Base-by-base conservation (phyloP, 805 yeast species). In the Candida maris region DNA sequence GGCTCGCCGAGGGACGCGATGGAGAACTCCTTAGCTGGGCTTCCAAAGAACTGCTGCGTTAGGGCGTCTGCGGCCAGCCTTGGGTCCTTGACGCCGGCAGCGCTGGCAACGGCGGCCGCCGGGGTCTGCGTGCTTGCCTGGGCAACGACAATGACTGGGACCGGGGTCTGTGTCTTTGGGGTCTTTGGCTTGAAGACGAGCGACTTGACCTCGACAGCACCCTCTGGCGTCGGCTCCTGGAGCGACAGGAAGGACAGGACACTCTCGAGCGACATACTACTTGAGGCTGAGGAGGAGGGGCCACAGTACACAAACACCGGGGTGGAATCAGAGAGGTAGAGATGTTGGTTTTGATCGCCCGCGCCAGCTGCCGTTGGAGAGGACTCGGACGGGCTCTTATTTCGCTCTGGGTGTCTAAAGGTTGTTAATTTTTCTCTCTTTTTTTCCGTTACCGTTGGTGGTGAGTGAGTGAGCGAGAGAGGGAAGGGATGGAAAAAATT, bases 181-280 rank as follows among this genome's bases (percentile, higher is more conserved):
- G 95, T 85, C 66, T 87, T 87, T 51, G 95, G 95, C 66, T 87
- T 87, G 75, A 87, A 87, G 19, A 87, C 88, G 44, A 87, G 68
- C 4, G 89, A 74, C 62, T 87, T 87, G 44, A 85, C 73, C 19
- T 79, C 67, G 19, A 67, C 44, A 2, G 82, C 70, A 25, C 70
- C 66, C 30, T 70, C 80, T 32, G 73, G 60, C 13, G 71, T 51
- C 29, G 73, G 80, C 27, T 75, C 70, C 25, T 75, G 70, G 48
- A 82, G 62, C 27, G 88, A 80, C 43, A 84, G 67, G 31, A 79
- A 71, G 30, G 86, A 78, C 48, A 84, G 73, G 16, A 81, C 65
- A 52, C 80, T 76, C 67, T 77, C 85, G 46, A 81, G 69, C 31
- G 85, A 77, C 87, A 81, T 81, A 13, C 24, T 12, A n/a, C n/a